Percentiles rank a stretch among this genome's conserved stretches.
Evolutionary conservation across 768 basidiomycete species (phyloP).

Genomic region (Phaffia australis): DNA sequence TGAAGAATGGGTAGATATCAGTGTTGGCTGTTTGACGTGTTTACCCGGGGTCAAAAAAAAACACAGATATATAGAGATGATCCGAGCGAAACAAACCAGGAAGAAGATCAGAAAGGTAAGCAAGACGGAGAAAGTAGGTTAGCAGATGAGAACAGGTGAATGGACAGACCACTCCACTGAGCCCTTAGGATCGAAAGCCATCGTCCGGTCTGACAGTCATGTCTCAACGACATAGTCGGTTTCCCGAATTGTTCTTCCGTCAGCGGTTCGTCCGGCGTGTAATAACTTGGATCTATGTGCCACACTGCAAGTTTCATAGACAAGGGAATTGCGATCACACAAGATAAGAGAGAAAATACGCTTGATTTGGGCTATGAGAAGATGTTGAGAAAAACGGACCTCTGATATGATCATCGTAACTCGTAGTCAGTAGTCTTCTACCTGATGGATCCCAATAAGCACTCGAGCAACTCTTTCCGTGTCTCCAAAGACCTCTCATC

Average conservation of each 20-base stretch:
- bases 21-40: background rate
- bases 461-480: slow-evolving; percentile 36
- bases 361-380: background rate
- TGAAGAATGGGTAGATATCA: slow-evolving; percentile 2
- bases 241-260: slow-evolving; percentile 10
- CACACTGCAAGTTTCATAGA: too few species aligned
- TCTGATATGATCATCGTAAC: slow-evolving; percentile 41
- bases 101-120: background rate
- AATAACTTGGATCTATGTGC: slow-evolving; percentile 31
- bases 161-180: slow-evolving; percentile 37
- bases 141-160: background rate
- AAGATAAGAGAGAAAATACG: background rate
- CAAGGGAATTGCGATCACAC: too few species aligned
- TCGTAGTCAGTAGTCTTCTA: slow-evolving; percentile 37
- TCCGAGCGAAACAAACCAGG: background rate
- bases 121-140: too few species aligned
- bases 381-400: slow-evolving; percentile 29
- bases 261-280: slow-evolving; percentile 24
- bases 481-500: slow-evolving; percentile 26
- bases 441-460: slow-evolving; percentile 43
- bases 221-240: slow-evolving; percentile 28
- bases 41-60: background rate
- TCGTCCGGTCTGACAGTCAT: slow-evolving; percentile 42
- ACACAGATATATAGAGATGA: background rate
- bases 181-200: slow-evolving; percentile 42